A percentile compares a stretch with the other conserved stretches of the same genome.
phyloP scores from a whole-genome alignment of 208 protist species.

The Leishmania aethiopica region DNA sequence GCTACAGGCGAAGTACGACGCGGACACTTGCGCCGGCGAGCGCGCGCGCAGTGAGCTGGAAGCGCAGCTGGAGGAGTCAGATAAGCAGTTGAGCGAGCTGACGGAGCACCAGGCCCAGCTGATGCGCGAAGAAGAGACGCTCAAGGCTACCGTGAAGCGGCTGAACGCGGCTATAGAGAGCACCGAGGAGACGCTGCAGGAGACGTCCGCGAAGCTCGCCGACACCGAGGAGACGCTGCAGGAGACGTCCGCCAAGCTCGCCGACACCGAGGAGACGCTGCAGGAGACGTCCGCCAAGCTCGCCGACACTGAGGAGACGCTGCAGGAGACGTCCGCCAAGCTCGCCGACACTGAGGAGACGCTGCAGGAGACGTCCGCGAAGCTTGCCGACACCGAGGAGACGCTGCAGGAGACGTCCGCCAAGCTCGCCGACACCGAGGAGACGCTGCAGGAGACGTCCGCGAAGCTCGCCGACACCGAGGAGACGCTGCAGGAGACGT shows the following conservation, averaged over 20 bases:
- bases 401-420: neutral
- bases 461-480: neutral
- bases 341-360: neutral
- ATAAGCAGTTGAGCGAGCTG: constrained; percentile 6
- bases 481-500: neutral
- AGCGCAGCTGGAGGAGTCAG: constrained; percentile 20
- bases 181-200: neutral
- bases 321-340: neutral
- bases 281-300: neutral
- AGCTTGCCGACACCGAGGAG: neutral
- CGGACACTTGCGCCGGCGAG: neutral
- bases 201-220: neutral
- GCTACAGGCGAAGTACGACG: constrained; percentile 7
- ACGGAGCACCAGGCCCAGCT: neutral
- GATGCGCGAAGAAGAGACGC: constrained; percentile 21
- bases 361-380: neutral
- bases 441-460: neutral
- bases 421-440: neutral
- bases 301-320: neutral
- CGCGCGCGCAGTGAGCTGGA: constrained; percentile 25
- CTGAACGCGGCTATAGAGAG: constrained; percentile 10
- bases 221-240: neutral
- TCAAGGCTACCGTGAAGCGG: constrained; percentile 34
- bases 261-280: neutral
- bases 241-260: neutral